phyloP scores from a whole-genome alignment of 2,329 filamentous ascomycete species.

The Aspergillus piperis region DNA sequence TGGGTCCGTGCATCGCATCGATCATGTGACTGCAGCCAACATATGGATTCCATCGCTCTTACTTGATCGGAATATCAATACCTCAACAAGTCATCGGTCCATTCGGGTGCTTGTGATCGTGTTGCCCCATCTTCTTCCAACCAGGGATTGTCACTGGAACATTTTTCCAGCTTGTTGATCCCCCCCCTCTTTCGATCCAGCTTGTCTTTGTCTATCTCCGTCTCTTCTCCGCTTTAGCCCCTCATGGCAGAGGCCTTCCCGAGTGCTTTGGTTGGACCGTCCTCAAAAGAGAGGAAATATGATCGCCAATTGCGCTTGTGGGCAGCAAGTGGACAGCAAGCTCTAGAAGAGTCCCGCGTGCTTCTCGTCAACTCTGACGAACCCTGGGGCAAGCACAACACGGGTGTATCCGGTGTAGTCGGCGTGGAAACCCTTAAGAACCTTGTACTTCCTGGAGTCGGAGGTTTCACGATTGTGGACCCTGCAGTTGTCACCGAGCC shows the following conservation, averaged over 20 bases:
- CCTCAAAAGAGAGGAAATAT: slow-evolving; percentile 74
- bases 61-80: background rate
- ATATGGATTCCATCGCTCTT: background rate
- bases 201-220: background rate
- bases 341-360: slow-evolving; percentile 88
- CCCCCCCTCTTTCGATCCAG: background rate
- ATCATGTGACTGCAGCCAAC: slow-evolving; percentile 11
- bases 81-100: background rate
- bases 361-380: slow-evolving; percentile 76
- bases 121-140: background rate
- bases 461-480: slow-evolving; percentile 88
- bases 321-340: slow-evolving; percentile 88
- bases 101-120: background rate
- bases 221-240: slow-evolving; percentile 2
- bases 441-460: slow-evolving; percentile 89
- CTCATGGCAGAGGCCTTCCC: slow-evolving; percentile 42
- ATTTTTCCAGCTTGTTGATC: background rate
- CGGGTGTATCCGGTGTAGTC: slow-evolving; percentile 71
- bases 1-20: background rate
- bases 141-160: background rate
- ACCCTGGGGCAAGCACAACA: slow-evolving; percentile 36
- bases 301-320: slow-evolving; percentile 93
- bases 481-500: slow-evolving; percentile 72
- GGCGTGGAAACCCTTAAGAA: slow-evolving; percentile 95
- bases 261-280: slow-evolving; percentile 48